These are phyloP conservation scores for Podospora anserina DNA, from an alignment of 495 filamentous ascomycete species.

Conservation along the genomic window DNA sequence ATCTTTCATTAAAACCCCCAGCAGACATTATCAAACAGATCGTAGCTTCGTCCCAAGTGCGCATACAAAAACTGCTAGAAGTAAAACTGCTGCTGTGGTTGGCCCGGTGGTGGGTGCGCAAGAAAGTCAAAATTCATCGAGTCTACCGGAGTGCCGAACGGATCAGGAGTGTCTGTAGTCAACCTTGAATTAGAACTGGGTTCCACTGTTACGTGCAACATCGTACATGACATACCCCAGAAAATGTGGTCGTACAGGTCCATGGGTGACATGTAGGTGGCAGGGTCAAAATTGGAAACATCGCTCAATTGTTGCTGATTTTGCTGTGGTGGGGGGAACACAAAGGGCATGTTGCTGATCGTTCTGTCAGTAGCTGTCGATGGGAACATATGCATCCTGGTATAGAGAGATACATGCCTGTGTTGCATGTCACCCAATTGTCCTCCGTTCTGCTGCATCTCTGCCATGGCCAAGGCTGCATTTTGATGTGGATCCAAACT, in stretches of 20 bases:
- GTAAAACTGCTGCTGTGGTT: constrained; percentile 49
- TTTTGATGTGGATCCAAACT: constrained; percentile 50
- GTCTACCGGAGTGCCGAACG: constrained; percentile 47
- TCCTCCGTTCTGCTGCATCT: constrained; percentile 50
- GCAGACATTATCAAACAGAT: not conserved
- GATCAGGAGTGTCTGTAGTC: constrained; percentile 45
- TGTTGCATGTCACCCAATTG: constrained; percentile 37
- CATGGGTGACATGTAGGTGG: constrained; percentile 52
- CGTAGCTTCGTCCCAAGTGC: not conserved
- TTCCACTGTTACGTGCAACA: too few species aligned
- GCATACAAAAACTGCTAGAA: constrained; percentile 27
- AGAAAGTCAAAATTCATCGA: constrained; percentile 53
- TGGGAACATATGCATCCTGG: not conserved
- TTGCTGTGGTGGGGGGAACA: constrained; percentile 14
- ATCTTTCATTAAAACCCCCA: too few species aligned
- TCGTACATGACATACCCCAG: constrained; percentile 45
- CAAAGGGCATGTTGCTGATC: constrained; percentile 19
- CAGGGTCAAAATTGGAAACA: constrained; percentile 42
- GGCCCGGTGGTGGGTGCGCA: constrained; percentile 47
- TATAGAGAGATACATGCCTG: constrained; percentile 22
- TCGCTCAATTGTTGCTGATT: constrained; percentile 37
- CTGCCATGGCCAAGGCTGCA: constrained; percentile 54
- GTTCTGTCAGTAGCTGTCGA: not conserved
- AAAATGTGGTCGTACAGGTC: constrained; percentile 59
- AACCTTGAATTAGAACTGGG: too few species aligned